Base-by-base conservation (phyloP, 2,329 filamentous ascomycete genomes). In the Chrysosporium keratinophilum region DNA sequence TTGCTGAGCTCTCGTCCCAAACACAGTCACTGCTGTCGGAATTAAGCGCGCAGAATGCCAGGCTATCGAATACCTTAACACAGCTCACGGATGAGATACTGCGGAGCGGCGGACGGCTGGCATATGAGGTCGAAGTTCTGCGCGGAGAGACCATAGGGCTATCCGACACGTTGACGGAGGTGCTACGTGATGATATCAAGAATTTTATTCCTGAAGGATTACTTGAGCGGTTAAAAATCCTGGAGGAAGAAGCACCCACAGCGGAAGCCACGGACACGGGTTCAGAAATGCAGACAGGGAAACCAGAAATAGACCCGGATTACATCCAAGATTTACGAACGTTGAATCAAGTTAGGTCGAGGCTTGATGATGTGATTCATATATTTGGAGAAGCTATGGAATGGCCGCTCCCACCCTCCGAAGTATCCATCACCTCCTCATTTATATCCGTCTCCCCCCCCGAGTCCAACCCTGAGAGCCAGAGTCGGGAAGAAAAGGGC, bases 351-450 rank as follows among this genome's bases (percentile, higher is more conserved):
- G 88, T 97, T 28, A 86, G 90, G 49, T 74, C 81, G 1, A 85
- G 89, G n/a, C 78, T 98, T 14, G 90, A 97, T 59, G 79, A 83
- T 1, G 90, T 97, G 20, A 89, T 97, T 64, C 86, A 87, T 67
- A 85, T 84, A 0, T 98, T 98, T 67, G 91, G 90, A 40, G 85
- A 94, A 62, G 91, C 93, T 33, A 95, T 97, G 87, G 85, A 94
- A 62, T 97, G 95, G 78, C 85, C 88, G 0, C 82, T 96, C 48
- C 88, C 91, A 0, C 90, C 91, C 0, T 94, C 87, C 0, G 89
- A 95, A 65, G 72, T 90, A 11, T 91, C 87, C 0, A 80, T 94
- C 54, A 81, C 84, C 44, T 91, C 88, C 0, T 89, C 87, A 0
- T 89, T 96, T 64, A 82, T 96, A 45, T 94, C 88, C 5, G 88